These are phyloP conservation scores for Exophiala spinifera DNA, from an alignment of 2,329 filamentous ascomycete species.

Conservation along the genomic window DNA sequence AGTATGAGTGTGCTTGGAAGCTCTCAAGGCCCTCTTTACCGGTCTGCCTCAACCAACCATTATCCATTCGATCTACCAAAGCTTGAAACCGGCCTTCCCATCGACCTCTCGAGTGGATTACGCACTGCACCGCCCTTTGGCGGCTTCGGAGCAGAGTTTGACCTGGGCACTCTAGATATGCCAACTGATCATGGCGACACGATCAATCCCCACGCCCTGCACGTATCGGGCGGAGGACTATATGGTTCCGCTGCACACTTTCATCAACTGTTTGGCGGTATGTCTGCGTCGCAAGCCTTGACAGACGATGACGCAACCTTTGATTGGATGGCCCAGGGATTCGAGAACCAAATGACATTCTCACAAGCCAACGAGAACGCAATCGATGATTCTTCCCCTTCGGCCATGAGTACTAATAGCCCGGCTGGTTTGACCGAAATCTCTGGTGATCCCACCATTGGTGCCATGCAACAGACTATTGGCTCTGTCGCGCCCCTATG, in stretches of 20 bases:
- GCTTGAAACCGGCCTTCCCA: conserved; percentile 71
- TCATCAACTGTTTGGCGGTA: conserved; percentile 52
- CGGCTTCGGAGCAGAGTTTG: conserved; percentile 62
- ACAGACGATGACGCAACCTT: conserved; percentile 70
- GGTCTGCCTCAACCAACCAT: conserved; percentile 67
- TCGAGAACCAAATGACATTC: conserved; percentile 74
- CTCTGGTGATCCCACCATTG: conserved; percentile 69
- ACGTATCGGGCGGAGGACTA: conserved; percentile 68
- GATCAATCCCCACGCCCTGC: conserved; percentile 66
- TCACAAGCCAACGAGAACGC: conserved; percentile 70
- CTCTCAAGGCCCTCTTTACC: conserved; percentile 59
- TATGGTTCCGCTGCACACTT: conserved; percentile 44
- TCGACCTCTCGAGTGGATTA: conserved; percentile 66
- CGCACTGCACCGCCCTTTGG: conserved; percentile 76
- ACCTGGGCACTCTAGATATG: conserved; percentile 58
- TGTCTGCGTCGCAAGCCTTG: conserved; percentile 54
- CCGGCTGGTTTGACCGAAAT: conserved; percentile 88
- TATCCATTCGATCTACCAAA: conserved; percentile 73
- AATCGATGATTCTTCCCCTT: conserved; percentile 90
- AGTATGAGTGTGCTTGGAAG: conserved; percentile 66
- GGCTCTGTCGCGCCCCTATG: conserved; percentile 62
- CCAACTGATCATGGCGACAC: conserved; percentile 49
- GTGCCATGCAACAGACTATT: conserved; percentile 24
- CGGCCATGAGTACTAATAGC: conserved; percentile 90
- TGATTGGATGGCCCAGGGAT: conserved; percentile 73